A percentile compares a stretch with the other conserved stretches of the same genome.
Conservation (phyloP, 2,329 filamentous ascomycete species). For the Neocatenulostroma microsporum region DNA sequence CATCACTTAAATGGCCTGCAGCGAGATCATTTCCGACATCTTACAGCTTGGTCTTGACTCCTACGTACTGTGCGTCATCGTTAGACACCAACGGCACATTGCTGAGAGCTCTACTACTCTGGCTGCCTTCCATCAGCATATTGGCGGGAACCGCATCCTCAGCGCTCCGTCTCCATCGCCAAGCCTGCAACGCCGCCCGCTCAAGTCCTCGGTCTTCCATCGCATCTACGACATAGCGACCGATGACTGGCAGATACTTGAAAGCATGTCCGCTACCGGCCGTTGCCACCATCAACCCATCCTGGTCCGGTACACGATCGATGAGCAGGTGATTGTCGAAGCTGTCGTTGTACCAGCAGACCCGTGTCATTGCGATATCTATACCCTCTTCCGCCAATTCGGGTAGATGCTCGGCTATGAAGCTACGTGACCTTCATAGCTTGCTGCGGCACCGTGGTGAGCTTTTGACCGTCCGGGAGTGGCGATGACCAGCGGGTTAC, state of each 20-base stretch:
- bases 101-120: too few relatives aligned
- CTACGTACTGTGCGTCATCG: too few relatives aligned
- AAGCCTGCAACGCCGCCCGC: not conserved
- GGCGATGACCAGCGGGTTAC: slow-evolving; percentile 2
- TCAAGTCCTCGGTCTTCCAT: not conserved
- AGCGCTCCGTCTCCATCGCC: slow-evolving; percentile 28
- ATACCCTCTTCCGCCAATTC: slow-evolving; percentile 22
- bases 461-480: not conserved
- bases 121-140: too few relatives aligned
- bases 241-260: slow-evolving; percentile 6
- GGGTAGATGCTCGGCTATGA: slow-evolving; percentile 38
- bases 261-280: slow-evolving; percentile 15
- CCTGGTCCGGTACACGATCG: slow-evolving; percentile 17
- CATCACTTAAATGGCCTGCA: too few relatives aligned
- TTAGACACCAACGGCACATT: too few relatives aligned
- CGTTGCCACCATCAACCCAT: slow-evolving; percentile 23
- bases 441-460: not conserved
- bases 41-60: too few relatives aligned
- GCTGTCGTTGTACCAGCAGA: slow-evolving; percentile 49
- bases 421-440: slow-evolving; percentile 18
- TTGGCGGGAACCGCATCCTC: slow-evolving; percentile 31
- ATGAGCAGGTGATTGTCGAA: slow-evolving; percentile 25
- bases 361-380: slow-evolving; percentile 36
- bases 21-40: too few relatives aligned
- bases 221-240: slow-evolving; percentile 2